Evolutionary conservation across 331 rosid genomes (phyloP).

Genomic region (Acacia concinna): DNA sequence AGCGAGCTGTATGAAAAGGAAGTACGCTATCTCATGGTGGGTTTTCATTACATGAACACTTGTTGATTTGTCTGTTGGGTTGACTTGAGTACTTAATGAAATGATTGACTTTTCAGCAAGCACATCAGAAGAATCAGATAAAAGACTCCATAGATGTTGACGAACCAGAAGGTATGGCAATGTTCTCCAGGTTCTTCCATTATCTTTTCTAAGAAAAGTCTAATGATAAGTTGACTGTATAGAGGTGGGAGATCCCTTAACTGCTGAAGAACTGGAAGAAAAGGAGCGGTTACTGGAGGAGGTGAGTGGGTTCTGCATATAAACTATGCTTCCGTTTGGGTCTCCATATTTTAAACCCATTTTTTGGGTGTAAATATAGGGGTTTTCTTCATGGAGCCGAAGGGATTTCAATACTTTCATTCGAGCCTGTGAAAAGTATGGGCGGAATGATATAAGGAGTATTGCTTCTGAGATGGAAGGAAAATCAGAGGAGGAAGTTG

Average conservation of each 20-base stretch:
- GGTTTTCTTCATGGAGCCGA: slow-evolving; percentile 95
- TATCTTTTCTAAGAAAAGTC: background rate
- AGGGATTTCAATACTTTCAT: slow-evolving; percentile 93
- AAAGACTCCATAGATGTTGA: slow-evolving; percentile 95
- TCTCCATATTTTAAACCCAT: slow-evolving; percentile 31
- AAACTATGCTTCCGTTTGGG: slow-evolving; percentile 11
- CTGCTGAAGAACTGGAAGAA: slow-evolving; percentile 94
- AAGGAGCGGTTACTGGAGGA: slow-evolving; percentile 86
- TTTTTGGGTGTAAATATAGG: slow-evolving; percentile 49
- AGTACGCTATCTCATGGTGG: slow-evolving; percentile 94
- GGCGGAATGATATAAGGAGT: slow-evolving; percentile 79
- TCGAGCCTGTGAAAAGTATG: slow-evolving; percentile 98
- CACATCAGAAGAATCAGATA: slow-evolving; percentile 95
- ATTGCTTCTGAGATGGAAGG: slow-evolving; percentile 98
- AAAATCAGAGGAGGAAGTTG: slow-evolving; percentile 92
- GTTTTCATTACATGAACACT: slow-evolving; percentile 44
- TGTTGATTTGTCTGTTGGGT: background rate
- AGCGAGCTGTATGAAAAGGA: slow-evolving; percentile 95
- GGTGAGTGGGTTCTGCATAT: slow-evolving; percentile 40
- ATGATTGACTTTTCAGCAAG: slow-evolving; percentile 60
- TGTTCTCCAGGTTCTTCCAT: background rate
- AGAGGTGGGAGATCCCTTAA: slow-evolving; percentile 94
- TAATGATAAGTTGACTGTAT: slow-evolving; percentile 29
- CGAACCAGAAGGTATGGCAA: slow-evolving; percentile 77
- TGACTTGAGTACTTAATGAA: background rate